Conservation (phyloP, 1,284 basidiomycete genomes). For the Rhodotorula sp. region DNA sequence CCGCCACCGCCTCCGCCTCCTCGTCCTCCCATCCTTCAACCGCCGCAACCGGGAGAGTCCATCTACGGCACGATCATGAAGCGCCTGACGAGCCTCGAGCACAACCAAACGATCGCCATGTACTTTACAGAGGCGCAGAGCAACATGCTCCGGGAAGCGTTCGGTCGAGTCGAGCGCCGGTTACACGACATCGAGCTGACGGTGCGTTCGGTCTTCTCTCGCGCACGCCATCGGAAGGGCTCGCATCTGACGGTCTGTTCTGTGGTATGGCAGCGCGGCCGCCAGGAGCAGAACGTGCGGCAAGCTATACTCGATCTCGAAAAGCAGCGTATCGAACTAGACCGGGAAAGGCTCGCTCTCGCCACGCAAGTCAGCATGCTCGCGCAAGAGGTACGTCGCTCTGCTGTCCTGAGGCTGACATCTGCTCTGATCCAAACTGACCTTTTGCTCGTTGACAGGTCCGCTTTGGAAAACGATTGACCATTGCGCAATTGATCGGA, state of each 20-base stretch:
- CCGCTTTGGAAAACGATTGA: slow-evolving; percentile 75
- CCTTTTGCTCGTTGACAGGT: slow-evolving; percentile 56
- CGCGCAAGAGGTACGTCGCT: slow-evolving; percentile 63
- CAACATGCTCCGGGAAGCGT: slow-evolving; percentile 68
- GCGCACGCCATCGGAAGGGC: neutral
- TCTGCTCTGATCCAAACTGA: neutral
- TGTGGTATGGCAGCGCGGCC: slow-evolving; percentile 57
- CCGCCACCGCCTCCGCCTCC: neutral
- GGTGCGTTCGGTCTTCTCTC: slow-evolving; percentile 56
- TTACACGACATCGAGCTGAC: slow-evolving; percentile 60
- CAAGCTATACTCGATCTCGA: slow-evolving; percentile 69
- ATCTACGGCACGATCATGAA: slow-evolving; percentile 98
- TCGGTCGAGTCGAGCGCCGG: slow-evolving; percentile 64
- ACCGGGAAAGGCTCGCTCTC: slow-evolving; percentile 67
- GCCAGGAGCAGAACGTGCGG: slow-evolving; percentile 65
- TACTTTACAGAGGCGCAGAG: slow-evolving; percentile 91
- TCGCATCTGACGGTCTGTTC: neutral
- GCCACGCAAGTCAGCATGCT: slow-evolving; percentile 66
- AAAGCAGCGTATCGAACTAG: slow-evolving; percentile 63
- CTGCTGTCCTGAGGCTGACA: no score
- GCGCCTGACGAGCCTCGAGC: slow-evolving; percentile 78
- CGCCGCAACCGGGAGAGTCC: slow-evolving; percentile 71
- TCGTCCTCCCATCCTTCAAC: slow-evolving; percentile 12
- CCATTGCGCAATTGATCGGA: slow-evolving; percentile 76
- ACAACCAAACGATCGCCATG: slow-evolving; percentile 80